phyloP scores from a whole-genome alignment of 306 rosid species.

The Cicer cuneatum region DNA sequence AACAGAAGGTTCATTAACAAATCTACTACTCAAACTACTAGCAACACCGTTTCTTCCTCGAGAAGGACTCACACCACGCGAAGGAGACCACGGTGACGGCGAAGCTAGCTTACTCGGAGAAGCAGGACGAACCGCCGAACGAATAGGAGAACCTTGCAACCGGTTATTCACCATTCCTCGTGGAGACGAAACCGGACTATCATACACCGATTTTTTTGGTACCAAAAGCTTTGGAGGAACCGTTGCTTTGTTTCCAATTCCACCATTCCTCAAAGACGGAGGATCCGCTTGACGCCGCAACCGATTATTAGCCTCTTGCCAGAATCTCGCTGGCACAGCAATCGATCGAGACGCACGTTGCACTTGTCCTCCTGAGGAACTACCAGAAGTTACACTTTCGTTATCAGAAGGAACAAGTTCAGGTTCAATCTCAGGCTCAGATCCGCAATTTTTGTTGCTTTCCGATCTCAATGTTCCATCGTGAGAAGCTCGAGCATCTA shows the following conservation, averaged over 20 bases:
- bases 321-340: slow-evolving; percentile 72
- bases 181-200: slow-evolving; percentile 69
- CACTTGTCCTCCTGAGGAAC: slow-evolving; percentile 52
- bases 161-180: slow-evolving; percentile 58
- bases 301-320: slow-evolving; percentile 69
- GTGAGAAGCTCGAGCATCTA: slow-evolving; percentile 48
- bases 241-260: slow-evolving; percentile 52
- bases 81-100: slow-evolving; percentile 57
- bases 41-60: slow-evolving; percentile 59
- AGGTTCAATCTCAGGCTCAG: slow-evolving; percentile 47
- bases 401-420: slow-evolving; percentile 63
- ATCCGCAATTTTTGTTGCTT: slow-evolving; percentile 54
- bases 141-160: slow-evolving; percentile 68
- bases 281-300: slow-evolving; percentile 60
- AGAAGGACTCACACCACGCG: slow-evolving; percentile 78
- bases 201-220: slow-evolving; percentile 54
- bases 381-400: slow-evolving; percentile 79
- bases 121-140: slow-evolving; percentile 62
- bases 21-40: slow-evolving; percentile 48
- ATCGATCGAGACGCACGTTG: slow-evolving; percentile 57
- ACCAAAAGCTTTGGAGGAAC: slow-evolving; percentile 54
- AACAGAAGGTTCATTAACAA: slow-evolving; percentile 64
- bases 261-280: slow-evolving; percentile 53
- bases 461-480: slow-evolving; percentile 52
- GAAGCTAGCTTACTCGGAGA: slow-evolving; percentile 68